Base-by-base conservation (phyloP, 2,329 filamentous ascomycete genomes). In the Metarhizium robertsii region DNA sequence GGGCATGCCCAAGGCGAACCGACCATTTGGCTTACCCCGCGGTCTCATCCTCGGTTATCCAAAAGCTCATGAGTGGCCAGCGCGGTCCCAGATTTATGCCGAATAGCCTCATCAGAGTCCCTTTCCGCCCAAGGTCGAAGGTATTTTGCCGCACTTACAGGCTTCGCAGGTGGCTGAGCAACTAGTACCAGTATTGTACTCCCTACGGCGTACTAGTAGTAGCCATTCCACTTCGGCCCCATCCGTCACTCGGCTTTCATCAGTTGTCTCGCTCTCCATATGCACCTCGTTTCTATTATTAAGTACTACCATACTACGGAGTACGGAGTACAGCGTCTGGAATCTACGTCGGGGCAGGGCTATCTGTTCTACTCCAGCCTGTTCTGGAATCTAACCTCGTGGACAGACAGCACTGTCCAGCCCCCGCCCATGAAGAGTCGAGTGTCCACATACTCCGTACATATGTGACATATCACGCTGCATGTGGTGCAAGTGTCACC, bases 391-490 rank as follows among this genome's bases (percentile, higher is more conserved):
- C n/a, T 18, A 45, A 45, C 42, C 42, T 45, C 42, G n/a, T 45
- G 42, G 42, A 10, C 42, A 45, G n/a, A 20, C 42, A 20, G 4
- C n/a, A 20, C 8, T 18, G 42, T 45, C 42, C 42, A 25, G 7
- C 42, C 42, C 42, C 42, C n/a, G 42, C 42, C 42, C 42, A 25
- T 20, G 42, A 45, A 25, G 42, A 40, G n/a, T 45, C 42, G 20
- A 25, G 25, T 25, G 25, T 25, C 25, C 25, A 25, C 25, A 25
- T 25, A 25, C 25, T 25, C 25, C 25, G 25, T 51, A 55, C 58
- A 58, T 52, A 60, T 57, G 54, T 60, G 58, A 60, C 54, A 58
- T 46, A 58, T 60, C 58, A 60, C 42, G 54, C 54, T 45, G n/a
- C 16, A 45, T 45, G 42, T 18, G 42, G 42, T 45, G 42, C n/a